Evolutionary conservation across 129 eudicot species (phyloP).

Genomic region (Lactuca saligna): DNA sequence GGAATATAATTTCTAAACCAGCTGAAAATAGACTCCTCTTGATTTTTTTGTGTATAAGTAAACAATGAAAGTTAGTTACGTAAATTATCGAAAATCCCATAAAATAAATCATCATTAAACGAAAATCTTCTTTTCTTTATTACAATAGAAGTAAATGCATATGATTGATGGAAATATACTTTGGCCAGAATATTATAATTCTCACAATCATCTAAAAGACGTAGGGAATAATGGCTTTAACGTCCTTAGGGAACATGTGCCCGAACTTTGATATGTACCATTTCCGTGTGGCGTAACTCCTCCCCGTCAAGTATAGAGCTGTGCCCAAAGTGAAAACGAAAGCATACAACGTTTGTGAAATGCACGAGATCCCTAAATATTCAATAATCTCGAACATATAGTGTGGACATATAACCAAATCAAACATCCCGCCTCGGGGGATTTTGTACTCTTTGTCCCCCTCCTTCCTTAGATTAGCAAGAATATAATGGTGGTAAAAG

Average conservation of each 20-base stretch:
- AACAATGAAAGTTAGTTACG: too few relatives aligned
- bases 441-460: slow-evolving; percentile 59
- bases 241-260: slow-evolving; percentile 42
- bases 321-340: slow-evolving; percentile 40
- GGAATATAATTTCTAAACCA: too few relatives aligned
- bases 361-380: slow-evolving; percentile 52
- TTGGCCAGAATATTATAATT: not conserved
- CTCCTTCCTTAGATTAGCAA: slow-evolving; percentile 46
- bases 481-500: slow-evolving; percentile 54
- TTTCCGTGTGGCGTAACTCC: slow-evolving; percentile 57
- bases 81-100: too few relatives aligned
- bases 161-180: too few relatives aligned
- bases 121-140: too few relatives aligned
- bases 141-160: too few relatives aligned
- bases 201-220: slow-evolving; percentile 28
- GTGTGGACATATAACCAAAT: slow-evolving; percentile 66
- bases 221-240: slow-evolving; percentile 50
- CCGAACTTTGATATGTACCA: slow-evolving; percentile 64
- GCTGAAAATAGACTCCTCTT: too few relatives aligned
- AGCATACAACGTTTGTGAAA: slow-evolving; percentile 51
- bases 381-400: slow-evolving; percentile 57
- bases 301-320: slow-evolving; percentile 39
- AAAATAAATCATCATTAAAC: too few relatives aligned
- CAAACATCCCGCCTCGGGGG: slow-evolving; percentile 64
- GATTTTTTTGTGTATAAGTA: too few relatives aligned